Evolutionary conservation across 2,329 filamentous ascomycete genomes (phyloP), one percentile per base, ranked within the genome.

Genomic region (Didymella exigua): DNA sequence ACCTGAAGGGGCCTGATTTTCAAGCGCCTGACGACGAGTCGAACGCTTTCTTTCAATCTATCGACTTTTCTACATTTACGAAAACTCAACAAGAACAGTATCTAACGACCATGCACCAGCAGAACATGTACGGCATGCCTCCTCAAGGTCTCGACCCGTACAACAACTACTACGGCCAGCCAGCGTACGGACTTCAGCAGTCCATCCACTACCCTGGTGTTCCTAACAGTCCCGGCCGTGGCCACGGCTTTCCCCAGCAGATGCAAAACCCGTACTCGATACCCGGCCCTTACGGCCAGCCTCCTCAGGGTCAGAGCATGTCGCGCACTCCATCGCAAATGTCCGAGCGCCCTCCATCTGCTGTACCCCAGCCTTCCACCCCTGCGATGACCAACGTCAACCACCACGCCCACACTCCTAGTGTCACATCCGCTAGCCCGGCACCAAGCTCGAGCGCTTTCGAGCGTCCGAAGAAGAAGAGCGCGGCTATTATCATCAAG

Each of bases 401-500:
- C 49, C 73, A 76, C 41, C 79, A 83, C 63, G 84, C 71, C 74
- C 79, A 82, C 62, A 85, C 72, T 76, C 78, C 76, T 75, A 87
- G 76, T 79, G 86, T 69, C 53, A 76, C 77, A 33, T 80, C 86
- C 75, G 72, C 82, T 79, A 83, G 81, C 55, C 84, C 87, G 29
- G 84, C 82, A 21, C 81, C 86, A 30, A 85, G 84, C 59, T 82
- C 83, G 5, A 79, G 85, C 3, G 83, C 85, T 62, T 86, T 88
- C 58, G 82, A 88, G 57, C 84, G 85, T 56, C 87, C 75, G 14
- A 72, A 84, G 81, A 66, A 79, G 44, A 90, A 89, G 81, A 91
- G 85, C 75, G 87, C 86, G 42, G 87, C 89, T 1, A 89, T 97
- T 62, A 82, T 87, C 43, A 96, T 97, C 80, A 96, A 91, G 81